Evolutionary conservation across 2,329 filamentous ascomycete species (phyloP).

Genomic region (Epichloe coenophiala): DNA sequence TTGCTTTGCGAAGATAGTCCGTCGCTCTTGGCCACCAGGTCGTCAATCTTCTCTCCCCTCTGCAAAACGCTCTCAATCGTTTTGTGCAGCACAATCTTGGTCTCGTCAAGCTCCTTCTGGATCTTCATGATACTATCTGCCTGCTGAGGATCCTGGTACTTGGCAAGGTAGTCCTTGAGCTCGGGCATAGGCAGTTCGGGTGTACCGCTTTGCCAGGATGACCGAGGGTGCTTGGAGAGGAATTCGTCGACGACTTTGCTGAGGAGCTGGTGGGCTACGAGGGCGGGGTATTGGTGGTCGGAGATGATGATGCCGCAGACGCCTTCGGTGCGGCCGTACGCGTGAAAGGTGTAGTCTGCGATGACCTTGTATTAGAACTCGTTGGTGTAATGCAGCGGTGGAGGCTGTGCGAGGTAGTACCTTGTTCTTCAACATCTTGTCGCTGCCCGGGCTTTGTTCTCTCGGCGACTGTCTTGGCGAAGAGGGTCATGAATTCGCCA

Average conservation of each 20-base stretch:
- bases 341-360: conserved; percentile 59
- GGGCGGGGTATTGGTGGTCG: conserved; percentile 59
- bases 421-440: conserved; percentile 75
- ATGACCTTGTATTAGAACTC: not conserved
- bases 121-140: conserved; percentile 92
- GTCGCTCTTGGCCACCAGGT: conserved; percentile 84
- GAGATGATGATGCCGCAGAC: conserved; percentile 66
- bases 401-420: conserved; percentile 24
- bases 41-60: conserved; percentile 93
- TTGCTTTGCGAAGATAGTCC: conserved; percentile 84
- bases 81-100: conserved; percentile 93
- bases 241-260: conserved; percentile 84
- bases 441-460: conserved; percentile 67
- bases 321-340: conserved; percentile 62
- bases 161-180: conserved; percentile 60
- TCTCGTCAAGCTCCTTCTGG: conserved; percentile 92
- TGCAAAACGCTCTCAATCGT: conserved; percentile 81
- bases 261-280: conserved; percentile 77
- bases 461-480: conserved; percentile 78
- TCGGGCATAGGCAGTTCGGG: conserved; percentile 51
- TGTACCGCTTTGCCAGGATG: conserved; percentile 46
- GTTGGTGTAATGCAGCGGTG: too few relatives aligned
- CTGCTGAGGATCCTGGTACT: conserved; percentile 76
- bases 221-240: conserved; percentile 58
- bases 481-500: conserved; percentile 66